These are phyloP conservation scores for Microbotryum violaceum DNA, from an alignment of 1,284 basidiomycete species.

Conservation along the genomic window DNA sequence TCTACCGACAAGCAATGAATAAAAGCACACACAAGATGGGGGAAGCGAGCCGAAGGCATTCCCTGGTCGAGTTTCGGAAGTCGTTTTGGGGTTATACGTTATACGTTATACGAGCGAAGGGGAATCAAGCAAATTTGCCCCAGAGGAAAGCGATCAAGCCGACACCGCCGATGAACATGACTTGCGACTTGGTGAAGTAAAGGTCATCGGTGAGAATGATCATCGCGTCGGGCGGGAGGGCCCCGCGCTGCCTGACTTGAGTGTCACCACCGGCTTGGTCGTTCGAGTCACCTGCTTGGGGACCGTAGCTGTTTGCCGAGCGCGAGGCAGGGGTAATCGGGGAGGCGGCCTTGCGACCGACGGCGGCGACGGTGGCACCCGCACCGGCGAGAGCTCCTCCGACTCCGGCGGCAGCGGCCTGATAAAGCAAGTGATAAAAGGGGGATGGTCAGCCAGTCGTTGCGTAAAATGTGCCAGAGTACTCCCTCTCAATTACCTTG, in stretches of 20 bases:
- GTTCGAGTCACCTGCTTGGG: background rate
- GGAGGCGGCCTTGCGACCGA: conserved; percentile 1
- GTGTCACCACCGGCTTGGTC: background rate
- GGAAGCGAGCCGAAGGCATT: too few relatives aligned
- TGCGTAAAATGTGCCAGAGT: too few relatives aligned
- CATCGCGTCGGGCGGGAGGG: conserved; percentile 32
- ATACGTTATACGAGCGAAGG: too few relatives aligned
- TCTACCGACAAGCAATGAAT: too few relatives aligned
- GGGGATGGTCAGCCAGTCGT: too few relatives aligned
- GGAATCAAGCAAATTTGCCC: conserved; percentile 12
- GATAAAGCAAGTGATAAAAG: background rate
- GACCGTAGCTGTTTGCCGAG: background rate
- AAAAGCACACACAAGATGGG: too few relatives aligned
- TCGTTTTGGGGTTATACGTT: too few relatives aligned
- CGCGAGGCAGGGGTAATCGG: background rate
- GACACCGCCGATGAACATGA: conserved; percentile 14
- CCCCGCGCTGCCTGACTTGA: background rate
- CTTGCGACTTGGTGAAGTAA: conserved; percentile 31
- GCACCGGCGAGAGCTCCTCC: background rate
- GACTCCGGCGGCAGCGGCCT: too few relatives aligned
- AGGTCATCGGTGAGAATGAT: conserved; percentile 33
- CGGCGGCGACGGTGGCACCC: conserved; percentile 1
- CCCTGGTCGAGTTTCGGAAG: too few relatives aligned
- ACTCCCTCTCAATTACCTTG: too few relatives aligned
- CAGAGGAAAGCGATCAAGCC: conserved; percentile 11